Percentiles rank a stretch among this genome's conserved stretches.
These are phyloP conservation scores for Ascocoryne sarcoides DNA, from an alignment of 2,329 filamentous ascomycete species.

Conservation along the genomic window DNA sequence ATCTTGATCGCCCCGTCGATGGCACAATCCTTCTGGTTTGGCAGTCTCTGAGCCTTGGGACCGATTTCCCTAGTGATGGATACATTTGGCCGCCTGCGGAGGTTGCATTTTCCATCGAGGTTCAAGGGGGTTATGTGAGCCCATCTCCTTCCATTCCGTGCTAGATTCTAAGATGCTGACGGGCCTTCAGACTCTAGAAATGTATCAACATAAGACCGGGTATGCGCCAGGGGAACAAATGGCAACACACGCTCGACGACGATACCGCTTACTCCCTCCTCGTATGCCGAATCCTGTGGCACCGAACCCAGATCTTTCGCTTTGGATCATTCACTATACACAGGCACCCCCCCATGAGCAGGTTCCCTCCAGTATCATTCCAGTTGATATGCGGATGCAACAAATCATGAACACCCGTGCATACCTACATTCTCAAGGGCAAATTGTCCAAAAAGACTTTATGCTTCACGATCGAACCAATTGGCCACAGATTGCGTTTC, in stretches of 20 bases:
- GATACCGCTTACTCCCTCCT: conserved; percentile 73
- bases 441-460: conserved; percentile 84
- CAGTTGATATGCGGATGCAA: conserved; percentile 52
- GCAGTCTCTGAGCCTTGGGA: conserved; percentile 69
- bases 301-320: conserved; percentile 64
- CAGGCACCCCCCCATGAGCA: conserved; percentile 66
- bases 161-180: background rate
- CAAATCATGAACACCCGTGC: conserved; percentile 50
- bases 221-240: conserved; percentile 68
- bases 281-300: conserved; percentile 62
- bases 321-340: conserved; percentile 90
- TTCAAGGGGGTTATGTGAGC: conserved; percentile 57
- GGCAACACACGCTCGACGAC: conserved; percentile 69
- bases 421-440: conserved; percentile 65
- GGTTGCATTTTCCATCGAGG: conserved; percentile 64
- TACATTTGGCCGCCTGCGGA: conserved; percentile 86
- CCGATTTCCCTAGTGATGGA: conserved; percentile 80
- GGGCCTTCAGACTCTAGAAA: conserved; percentile 83
- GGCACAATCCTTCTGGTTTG: conserved; percentile 79
- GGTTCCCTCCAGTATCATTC: conserved; percentile 60
- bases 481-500: conserved; percentile 78
- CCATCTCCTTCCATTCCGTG: background rate
- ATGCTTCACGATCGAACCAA: conserved; percentile 84
- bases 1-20: conserved; percentile 73
- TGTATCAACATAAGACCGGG: conserved; percentile 73